These are phyloP conservation scores for Plasmopara muralis DNA, from an alignment of 352 stramenopile genomes.

Conservation along the genomic window DNA sequence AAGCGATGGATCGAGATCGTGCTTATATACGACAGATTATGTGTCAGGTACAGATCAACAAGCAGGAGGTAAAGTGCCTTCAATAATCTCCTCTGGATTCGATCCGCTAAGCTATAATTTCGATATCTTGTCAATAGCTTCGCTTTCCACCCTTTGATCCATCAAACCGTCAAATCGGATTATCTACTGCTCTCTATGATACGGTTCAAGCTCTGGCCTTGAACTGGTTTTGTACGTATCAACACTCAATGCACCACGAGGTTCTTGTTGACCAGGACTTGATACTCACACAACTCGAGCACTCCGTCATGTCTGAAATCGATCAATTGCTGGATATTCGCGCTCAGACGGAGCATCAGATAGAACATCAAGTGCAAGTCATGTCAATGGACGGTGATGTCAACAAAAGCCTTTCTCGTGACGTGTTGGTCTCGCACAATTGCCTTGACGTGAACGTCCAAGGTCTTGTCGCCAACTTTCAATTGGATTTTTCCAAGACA, in stretches of 20 bases:
- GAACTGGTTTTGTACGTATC: neutral
- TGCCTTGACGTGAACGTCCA: slow-evolving; percentile 16
- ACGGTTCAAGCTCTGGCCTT: slow-evolving; percentile 15
- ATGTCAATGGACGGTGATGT: slow-evolving; percentile 16
- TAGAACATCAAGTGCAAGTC: slow-evolving; percentile 14
- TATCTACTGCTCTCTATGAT: slow-evolving; percentile 18
- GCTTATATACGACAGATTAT: too few relatives aligned
- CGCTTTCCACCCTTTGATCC: slow-evolving; percentile 7
- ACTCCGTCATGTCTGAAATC: slow-evolving; percentile 16
- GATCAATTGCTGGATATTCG: slow-evolving; percentile 22
- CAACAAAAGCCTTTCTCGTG: slow-evolving; percentile 1
- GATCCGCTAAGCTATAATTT: too few relatives aligned
- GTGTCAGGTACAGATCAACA: too few relatives aligned
- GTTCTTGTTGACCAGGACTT: neutral
- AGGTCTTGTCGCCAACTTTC: slow-evolving; percentile 17
- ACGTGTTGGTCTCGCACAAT: slow-evolving; percentile 28
- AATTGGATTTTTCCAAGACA: slow-evolving; percentile 15
- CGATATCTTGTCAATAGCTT: slow-evolving; percentile 11
- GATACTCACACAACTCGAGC: slow-evolving; percentile 10
- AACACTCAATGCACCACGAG: slow-evolving; percentile 13
- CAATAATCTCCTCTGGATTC: too few relatives aligned
- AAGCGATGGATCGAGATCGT: too few relatives aligned
- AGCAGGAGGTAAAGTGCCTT: too few relatives aligned
- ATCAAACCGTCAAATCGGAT: slow-evolving; percentile 1
- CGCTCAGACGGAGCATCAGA: slow-evolving; percentile 18